Conservation (phyloP, 805 yeast species). For the Suhomyces kilbournensis region DNA sequence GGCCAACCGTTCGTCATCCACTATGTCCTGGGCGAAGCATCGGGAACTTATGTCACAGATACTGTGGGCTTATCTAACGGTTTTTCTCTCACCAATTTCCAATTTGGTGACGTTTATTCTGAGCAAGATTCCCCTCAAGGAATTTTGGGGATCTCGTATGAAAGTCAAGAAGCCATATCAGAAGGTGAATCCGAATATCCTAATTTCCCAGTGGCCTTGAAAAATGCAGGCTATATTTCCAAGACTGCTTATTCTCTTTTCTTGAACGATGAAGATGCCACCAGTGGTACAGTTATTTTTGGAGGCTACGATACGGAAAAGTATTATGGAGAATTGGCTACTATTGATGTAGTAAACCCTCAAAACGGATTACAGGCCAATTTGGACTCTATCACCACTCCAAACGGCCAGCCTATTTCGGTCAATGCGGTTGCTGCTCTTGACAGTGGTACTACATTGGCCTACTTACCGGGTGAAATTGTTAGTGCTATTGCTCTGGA, state of each 20-base stretch:
- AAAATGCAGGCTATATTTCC: slow-evolving; percentile 8
- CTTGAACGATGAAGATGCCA: slow-evolving; percentile 9
- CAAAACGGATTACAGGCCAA: not conserved
- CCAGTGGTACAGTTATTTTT: slow-evolving; percentile 15
- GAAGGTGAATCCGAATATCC: not conserved
- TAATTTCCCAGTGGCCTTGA: slow-evolving; percentile 12
- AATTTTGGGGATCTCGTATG: not conserved
- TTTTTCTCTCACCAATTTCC: slow-evolving; percentile 1
- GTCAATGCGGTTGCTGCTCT: not conserved
- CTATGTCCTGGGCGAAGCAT: slow-evolving; percentile 2
- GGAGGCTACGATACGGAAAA: slow-evolving; percentile 21
- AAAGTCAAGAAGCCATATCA: not conserved
- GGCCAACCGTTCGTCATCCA: slow-evolving; percentile 2
- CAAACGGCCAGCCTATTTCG: slow-evolving; percentile 7
- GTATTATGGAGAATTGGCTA: slow-evolving; percentile 15
- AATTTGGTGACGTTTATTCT: slow-evolving; percentile 9
- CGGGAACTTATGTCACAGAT: slow-evolving; percentile 9
- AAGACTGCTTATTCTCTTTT: slow-evolving; percentile 12
- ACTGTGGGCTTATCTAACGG: slow-evolving; percentile 4
- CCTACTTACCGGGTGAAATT: slow-evolving; percentile 6
- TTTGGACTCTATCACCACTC: not conserved
- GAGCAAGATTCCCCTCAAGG: slow-evolving; percentile 10
- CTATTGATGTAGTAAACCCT: slow-evolving; percentile 6
- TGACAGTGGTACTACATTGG: slow-evolving; percentile 9
- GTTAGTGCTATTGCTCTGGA: not conserved